Evolutionary conservation across 2,329 filamentous ascomycete genomes (phyloP), one percentile per base, ranked within the genome.

Genomic region (Cladosporium oxysporum): DNA sequence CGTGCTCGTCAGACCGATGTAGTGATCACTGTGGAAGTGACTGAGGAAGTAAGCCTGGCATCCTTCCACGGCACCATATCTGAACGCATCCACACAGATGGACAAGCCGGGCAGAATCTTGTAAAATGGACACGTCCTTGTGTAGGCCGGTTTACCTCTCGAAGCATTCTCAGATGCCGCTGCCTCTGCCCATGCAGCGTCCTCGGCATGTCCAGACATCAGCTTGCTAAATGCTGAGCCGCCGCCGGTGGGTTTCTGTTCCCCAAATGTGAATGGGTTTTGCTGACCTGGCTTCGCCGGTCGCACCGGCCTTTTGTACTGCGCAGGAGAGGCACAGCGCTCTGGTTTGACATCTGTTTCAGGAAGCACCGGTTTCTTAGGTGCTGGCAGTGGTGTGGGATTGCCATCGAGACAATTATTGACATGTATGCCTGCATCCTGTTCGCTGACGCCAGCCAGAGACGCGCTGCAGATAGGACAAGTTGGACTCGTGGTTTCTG

Each of bases 1-100:
- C 35, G 85, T 92, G 8, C 91, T 88, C 12, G 92, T 95, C 12
- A 99, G 81, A 2, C 95, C 95, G 37, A 97, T 88, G 73, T 99
- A 99, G 76, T 99, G 95, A 76, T 99, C 95, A 73, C 93, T 97
- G 78, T 99, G 95, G 71, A 98, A 99, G 76, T 99, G 95, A 72
- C 93, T 97, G 12, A 99, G 84, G 71, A 99, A 99, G 76, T 99
- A 99, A 1, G 94, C 95, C 63, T 91, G 90, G 76, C 93, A 97
- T 0, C 92, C 93, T 75, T 96, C 86, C 0, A 99, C 92, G 4
- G 93, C 92, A 2, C 95, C 95, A 74, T 98, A 99, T 23, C 94
- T 88, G 74, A 99, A 97, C 0, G 95, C 95, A 78, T 99, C 95
- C 0, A 99, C 95, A 66, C 92, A 96, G 62, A 98, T 96, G 69